Evolutionary conservation across 2,329 filamentous ascomycete genomes (phyloP).

Genomic region (Beauveria brongniartii): DNA sequence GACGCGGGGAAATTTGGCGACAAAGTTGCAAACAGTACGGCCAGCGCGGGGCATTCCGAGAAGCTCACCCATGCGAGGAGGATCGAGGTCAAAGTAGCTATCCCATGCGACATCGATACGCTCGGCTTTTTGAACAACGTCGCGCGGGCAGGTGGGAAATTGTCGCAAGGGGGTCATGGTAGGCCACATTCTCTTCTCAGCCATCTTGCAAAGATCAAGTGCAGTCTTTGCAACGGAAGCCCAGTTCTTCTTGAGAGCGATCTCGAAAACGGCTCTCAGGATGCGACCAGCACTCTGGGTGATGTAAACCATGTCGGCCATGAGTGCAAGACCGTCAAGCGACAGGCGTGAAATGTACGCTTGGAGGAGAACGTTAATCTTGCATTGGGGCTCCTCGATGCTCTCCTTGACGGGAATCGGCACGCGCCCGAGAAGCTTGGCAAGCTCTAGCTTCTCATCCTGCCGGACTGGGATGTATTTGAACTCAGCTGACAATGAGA

Average conservation of each 20-base stretch:
- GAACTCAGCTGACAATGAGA: constrained; percentile 94
- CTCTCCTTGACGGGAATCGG: constrained; percentile 97
- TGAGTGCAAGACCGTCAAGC: constrained; percentile 85
- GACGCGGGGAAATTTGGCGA: constrained; percentile 86
- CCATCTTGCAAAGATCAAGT: constrained; percentile 95
- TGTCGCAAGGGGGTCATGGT: constrained; percentile 95
- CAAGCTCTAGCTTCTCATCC: constrained; percentile 93
- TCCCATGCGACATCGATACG: constrained; percentile 89
- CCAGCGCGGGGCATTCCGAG: constrained; percentile 86
- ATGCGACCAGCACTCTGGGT: constrained; percentile 97
- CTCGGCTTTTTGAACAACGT: constrained; percentile 88
- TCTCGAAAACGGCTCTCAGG: constrained; percentile 90
- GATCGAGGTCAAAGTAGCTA: constrained; percentile 92
- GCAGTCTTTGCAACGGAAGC: constrained; percentile 86
- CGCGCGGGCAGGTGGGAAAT: constrained; percentile 72
- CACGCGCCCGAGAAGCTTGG: constrained; percentile 80
- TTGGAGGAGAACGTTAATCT: constrained; percentile 95
- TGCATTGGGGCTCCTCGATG: constrained; percentile 92
- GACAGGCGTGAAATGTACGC: constrained; percentile 94
- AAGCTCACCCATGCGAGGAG: constrained; percentile 91
- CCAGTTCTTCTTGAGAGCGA: constrained; percentile 96
- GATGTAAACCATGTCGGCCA: constrained; percentile 98
- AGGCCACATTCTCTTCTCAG: constrained; percentile 98
- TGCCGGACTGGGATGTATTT: constrained; percentile 97
- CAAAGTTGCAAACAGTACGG: constrained; percentile 72